A percentile compares a stretch with the other conserved stretches of the same genome.
Evolutionary conservation across 768 basidiomycete genomes (phyloP).

Genomic region (Peribolospora baueri): DNA sequence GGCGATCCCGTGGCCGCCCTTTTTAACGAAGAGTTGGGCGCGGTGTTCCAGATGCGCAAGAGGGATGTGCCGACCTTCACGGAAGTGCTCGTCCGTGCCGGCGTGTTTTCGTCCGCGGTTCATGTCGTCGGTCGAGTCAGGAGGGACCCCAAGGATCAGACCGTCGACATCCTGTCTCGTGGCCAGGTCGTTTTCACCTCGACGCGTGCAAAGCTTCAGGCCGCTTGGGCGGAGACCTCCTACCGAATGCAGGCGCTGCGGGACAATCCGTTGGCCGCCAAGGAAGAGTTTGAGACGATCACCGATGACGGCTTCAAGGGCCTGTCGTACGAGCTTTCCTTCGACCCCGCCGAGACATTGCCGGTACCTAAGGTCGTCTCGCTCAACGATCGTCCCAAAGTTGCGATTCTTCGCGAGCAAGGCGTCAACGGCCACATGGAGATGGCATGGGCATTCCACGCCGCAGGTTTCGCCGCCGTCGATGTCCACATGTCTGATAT

Average conservation of each 20-base stretch:
- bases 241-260: slow-evolving; percentile 72
- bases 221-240: slow-evolving; percentile 83
- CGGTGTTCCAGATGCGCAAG: slow-evolving; percentile 60
- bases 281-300: slow-evolving; percentile 64
- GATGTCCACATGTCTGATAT: slow-evolving; percentile 99
- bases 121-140: slow-evolving; percentile 52
- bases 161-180: slow-evolving; percentile 35
- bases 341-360: slow-evolving; percentile 17
- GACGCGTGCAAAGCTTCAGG: slow-evolving; percentile 46
- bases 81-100: slow-evolving; percentile 36
- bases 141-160: slow-evolving; percentile 27
- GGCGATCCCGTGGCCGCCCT: slow-evolving; percentile 40
- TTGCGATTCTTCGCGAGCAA: slow-evolving; percentile 90
- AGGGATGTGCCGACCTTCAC: slow-evolving; percentile 29
- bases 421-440: slow-evolving; percentile 95
- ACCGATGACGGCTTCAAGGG: slow-evolving; percentile 33
- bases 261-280: slow-evolving; percentile 51
- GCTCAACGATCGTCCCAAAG: slow-evolving; percentile 40
- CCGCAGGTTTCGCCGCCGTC: slow-evolving; percentile 77
- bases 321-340: slow-evolving; percentile 52
- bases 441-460: slow-evolving; percentile 94
- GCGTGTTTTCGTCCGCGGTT: slow-evolving; percentile 52
- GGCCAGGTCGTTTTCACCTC: slow-evolving; percentile 34
- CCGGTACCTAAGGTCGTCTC: slow-evolving; percentile 16
- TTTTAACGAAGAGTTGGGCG: slow-evolving; percentile 93